Evolutionary conservation across 495 filamentous ascomycete species (phyloP).

Genomic region (Clavariopsis aquatica): DNA sequence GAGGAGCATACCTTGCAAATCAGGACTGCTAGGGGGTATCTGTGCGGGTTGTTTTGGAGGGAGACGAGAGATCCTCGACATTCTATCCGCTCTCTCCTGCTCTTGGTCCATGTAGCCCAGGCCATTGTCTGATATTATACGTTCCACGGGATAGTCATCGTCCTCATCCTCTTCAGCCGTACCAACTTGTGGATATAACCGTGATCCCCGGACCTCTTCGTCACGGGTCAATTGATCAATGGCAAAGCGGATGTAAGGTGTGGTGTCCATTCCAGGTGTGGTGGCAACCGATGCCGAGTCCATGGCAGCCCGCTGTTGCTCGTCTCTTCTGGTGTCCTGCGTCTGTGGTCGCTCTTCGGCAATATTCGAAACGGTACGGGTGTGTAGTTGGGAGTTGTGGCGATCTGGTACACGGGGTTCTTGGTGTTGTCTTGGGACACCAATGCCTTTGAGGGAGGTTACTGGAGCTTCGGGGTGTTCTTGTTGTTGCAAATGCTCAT

Average conservation of each 20-base stretch:
- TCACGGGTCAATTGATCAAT: conserved; percentile 72
- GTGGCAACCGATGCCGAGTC: conserved; percentile 49
- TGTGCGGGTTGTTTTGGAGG: conserved; percentile 18
- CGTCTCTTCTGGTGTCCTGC: conserved; percentile 10
- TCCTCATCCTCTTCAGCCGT: conserved; percentile 12
- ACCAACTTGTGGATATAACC: conserved; percentile 29
- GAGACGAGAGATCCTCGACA: conserved; percentile 8
- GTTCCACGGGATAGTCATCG: conserved; percentile 39
- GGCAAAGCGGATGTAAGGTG: conserved; percentile 70
- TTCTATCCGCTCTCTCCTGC: conserved; percentile 18
- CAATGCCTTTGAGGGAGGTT: conserved; percentile 27
- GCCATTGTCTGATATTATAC: conserved; percentile 35
- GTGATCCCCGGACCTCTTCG: conserved; percentile 53
- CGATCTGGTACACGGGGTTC: neutral
- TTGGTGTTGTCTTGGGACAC: conserved; percentile 19
- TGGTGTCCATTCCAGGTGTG: conserved; percentile 67
- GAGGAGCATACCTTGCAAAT: neutral
- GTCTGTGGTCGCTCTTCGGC: conserved; percentile 35
- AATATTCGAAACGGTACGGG: conserved; percentile 30
- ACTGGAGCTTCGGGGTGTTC: conserved; percentile 16
- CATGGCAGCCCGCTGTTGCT: conserved; percentile 20
- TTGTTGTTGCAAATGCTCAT: conserved; percentile 35
- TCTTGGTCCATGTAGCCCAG: conserved; percentile 36
- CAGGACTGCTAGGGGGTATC: neutral
- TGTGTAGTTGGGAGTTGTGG: neutral